Evolutionary conservation across 1,284 basidiomycete genomes (phyloP).

Genomic region (Tilletia indica): DNA sequence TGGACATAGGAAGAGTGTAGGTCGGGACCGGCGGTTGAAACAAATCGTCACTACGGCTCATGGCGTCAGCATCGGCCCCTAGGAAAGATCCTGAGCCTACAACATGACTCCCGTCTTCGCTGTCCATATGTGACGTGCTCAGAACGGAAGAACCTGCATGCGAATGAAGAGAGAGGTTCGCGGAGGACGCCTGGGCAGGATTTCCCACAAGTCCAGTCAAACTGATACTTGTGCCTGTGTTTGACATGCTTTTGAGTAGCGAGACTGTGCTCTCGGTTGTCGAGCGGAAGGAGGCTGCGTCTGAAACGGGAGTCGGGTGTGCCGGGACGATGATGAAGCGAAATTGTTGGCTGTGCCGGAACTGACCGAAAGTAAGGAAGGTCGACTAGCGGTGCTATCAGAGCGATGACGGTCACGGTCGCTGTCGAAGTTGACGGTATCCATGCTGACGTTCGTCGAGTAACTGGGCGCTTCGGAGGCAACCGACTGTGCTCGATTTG

Average conservation of each 20-base stretch:
- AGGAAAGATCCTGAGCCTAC: neutral
- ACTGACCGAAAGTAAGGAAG: no score
- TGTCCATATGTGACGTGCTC: neutral
- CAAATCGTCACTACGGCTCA: neutral
- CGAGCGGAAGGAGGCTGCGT: no score
- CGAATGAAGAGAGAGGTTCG: conserved; percentile 7
- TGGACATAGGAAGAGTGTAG: conserved; percentile 1
- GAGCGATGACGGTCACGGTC: neutral
- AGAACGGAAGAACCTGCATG: neutral
- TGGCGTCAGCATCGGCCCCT: neutral
- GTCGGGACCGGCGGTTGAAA: neutral
- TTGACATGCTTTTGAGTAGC: no score
- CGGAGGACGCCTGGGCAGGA: neutral
- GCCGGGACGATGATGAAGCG: no score
- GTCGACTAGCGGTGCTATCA: neutral
- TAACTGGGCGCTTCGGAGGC: no score
- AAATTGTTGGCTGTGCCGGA: no score
- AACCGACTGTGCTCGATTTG: no score
- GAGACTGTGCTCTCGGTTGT: no score
- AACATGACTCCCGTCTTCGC: neutral
- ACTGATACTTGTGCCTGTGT: neutral
- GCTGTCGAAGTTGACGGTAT: neutral
- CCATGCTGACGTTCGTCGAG: neutral
- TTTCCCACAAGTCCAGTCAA: neutral
- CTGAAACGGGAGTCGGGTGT: no score